Conservation (phyloP, 441 rosid genomes). For the Brassica balearica region DNA sequence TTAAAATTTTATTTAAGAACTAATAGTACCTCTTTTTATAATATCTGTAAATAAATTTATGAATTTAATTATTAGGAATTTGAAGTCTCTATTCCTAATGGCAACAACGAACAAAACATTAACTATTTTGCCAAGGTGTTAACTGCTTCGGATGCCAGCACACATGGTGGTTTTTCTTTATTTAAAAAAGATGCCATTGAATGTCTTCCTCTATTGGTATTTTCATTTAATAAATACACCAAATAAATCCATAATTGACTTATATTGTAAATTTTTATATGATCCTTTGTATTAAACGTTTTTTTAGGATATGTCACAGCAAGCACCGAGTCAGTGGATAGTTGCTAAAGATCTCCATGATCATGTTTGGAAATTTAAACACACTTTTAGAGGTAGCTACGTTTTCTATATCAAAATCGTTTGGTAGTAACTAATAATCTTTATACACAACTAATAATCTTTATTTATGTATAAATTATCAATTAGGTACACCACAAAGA, state of each 20-base stretch:
- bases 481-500: neutral
- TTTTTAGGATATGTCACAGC: neutral
- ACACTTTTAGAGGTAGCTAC: neutral
- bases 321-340: neutral
- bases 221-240: neutral
- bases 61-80: constrained; percentile 36
- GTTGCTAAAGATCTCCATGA: neutral
- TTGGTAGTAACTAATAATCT: neutral
- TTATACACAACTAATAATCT: neutral
- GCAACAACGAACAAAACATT: constrained; percentile 27
- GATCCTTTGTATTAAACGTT: neutral
- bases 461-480: neutral
- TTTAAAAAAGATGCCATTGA: constrained; percentile 53
- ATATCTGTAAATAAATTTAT: neutral
- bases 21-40: neutral
- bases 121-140: constrained; percentile 54
- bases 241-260: neutral
- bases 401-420: neutral
- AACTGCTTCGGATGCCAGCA: constrained; percentile 51
- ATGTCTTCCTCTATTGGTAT: constrained; percentile 52
- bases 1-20: neutral
- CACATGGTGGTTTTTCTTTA: constrained; percentile 58
- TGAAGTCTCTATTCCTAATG: constrained; percentile 44
- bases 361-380: neutral
- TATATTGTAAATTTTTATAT: neutral